Conservation (phyloP, 2,329 filamentous ascomycete species). For the Claviceps digitariae region DNA sequence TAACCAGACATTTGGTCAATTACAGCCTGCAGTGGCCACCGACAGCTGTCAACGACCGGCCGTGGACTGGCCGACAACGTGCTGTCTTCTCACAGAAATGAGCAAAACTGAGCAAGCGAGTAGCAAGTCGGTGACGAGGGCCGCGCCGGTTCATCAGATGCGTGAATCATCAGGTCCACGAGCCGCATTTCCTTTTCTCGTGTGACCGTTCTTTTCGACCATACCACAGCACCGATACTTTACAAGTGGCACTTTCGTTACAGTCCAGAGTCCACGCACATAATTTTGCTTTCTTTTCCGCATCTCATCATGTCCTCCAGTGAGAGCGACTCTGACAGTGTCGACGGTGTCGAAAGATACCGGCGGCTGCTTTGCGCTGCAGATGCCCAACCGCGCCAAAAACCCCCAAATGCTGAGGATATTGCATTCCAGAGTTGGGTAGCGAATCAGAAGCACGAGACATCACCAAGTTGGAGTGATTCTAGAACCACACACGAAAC, state of each 20-base stretch:
- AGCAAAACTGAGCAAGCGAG: too few species aligned
- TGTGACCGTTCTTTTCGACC: neutral
- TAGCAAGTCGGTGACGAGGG: neutral
- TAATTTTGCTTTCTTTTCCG: neutral
- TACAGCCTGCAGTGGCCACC: neutral
- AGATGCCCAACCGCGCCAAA: neutral
- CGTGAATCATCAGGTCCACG: neutral
- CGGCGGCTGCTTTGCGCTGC: neutral
- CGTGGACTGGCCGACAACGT: neutral
- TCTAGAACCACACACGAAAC: neutral
- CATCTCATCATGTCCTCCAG: neutral
- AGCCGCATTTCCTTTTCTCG: neutral
- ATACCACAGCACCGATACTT: neutral
- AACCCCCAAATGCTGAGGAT: conserved; percentile 3
- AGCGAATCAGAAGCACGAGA: neutral
- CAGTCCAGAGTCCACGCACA: neutral
- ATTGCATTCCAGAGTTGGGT: conserved; percentile 8
- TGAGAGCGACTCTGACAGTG: conserved; percentile 6
- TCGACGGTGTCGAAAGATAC: conserved; percentile 4
- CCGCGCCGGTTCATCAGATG: too few species aligned
- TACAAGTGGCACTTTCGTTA: too few species aligned
- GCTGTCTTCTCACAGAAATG: neutral
- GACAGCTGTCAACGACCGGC: neutral
- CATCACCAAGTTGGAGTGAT: neutral
- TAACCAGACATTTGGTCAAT: neutral